These are phyloP conservation scores for Rauvolfia tetraphylla DNA, from an alignment of 257 asterid species.

Conservation along the genomic window DNA sequence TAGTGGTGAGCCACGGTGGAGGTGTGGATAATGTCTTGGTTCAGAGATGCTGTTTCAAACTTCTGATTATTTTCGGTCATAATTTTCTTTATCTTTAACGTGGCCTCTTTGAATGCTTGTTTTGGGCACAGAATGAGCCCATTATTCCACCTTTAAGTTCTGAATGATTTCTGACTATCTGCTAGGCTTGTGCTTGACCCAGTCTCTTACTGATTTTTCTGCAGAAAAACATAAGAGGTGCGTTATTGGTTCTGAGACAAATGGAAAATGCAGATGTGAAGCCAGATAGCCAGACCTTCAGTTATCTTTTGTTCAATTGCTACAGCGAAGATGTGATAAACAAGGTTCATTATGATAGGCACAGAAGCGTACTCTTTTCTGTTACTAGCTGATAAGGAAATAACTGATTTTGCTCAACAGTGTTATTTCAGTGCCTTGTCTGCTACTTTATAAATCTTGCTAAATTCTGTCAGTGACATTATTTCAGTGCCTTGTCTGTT, in stretches of 20 bases:
- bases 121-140: neutral
- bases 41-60: too few relatives aligned
- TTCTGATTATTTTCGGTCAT: neutral
- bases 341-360: constrained; percentile 43
- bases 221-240: constrained; percentile 69
- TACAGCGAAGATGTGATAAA: constrained; percentile 54
- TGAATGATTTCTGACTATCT: constrained; percentile 15
- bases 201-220: constrained; percentile 26
- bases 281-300: constrained; percentile 72
- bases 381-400: too few relatives aligned
- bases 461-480: too few relatives aligned
- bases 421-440: neutral
- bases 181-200: constrained; percentile 11
- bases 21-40: neutral
- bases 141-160: constrained; percentile 10
- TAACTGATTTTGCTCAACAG: neutral
- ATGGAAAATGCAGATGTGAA: constrained; percentile 78
- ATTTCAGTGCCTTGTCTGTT: too few relatives aligned
- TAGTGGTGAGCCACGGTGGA: neutral
- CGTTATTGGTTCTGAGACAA: constrained; percentile 56
- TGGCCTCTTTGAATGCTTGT: neutral
- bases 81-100: neutral
- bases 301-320: constrained; percentile 67
- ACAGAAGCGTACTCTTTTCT: neutral
- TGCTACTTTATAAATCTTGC: too few relatives aligned